Evolutionary conservation across 2,329 filamentous ascomycete genomes (phyloP).

Genomic region (Fusarium sacchari): DNA sequence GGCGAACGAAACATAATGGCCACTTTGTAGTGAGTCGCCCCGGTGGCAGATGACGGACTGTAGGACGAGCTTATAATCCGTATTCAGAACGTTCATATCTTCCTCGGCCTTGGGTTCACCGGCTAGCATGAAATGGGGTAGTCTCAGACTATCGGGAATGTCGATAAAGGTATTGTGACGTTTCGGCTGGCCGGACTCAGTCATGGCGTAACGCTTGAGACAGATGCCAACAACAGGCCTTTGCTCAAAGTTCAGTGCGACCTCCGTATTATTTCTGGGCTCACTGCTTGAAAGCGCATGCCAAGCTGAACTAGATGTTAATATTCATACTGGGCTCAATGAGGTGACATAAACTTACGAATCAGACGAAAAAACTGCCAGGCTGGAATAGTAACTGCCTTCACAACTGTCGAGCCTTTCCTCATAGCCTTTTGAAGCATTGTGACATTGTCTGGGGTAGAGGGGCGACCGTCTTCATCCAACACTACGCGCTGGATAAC

Average conservation of each 20-base stretch:
- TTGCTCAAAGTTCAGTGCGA: slow-evolving; percentile 87
- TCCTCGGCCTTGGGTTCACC: slow-evolving; percentile 75
- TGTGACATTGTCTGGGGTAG: slow-evolving; percentile 54
- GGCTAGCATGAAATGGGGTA: slow-evolving; percentile 87
- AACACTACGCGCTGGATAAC: slow-evolving; percentile 70
- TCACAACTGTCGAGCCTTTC: slow-evolving; percentile 65
- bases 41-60: slow-evolving; percentile 94
- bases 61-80: slow-evolving; percentile 92
- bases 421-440: slow-evolving; percentile 56
- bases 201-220: slow-evolving; percentile 85
- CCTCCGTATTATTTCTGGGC: slow-evolving; percentile 75
- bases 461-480: slow-evolving; percentile 59
- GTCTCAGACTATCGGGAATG: slow-evolving; percentile 81
- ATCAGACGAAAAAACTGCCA: slow-evolving; percentile 98
- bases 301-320: slow-evolving; percentile 73
- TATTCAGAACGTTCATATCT: slow-evolving; percentile 71
- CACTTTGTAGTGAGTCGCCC: slow-evolving; percentile 84
- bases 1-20: slow-evolving; percentile 90
- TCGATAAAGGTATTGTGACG: slow-evolving; percentile 87
- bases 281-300: slow-evolving; percentile 71
- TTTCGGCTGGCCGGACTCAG: slow-evolving; percentile 72
- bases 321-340: slow-evolving; percentile 26
- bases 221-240: slow-evolving; percentile 92
- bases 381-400: slow-evolving; percentile 93
- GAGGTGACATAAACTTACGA: slow-evolving; percentile 64